A percentile compares a stretch with the other conserved stretches of the same genome.
Conservation (phyloP, 2,329 filamentous ascomycete genomes). For the Claviceps sorghi region DNA sequence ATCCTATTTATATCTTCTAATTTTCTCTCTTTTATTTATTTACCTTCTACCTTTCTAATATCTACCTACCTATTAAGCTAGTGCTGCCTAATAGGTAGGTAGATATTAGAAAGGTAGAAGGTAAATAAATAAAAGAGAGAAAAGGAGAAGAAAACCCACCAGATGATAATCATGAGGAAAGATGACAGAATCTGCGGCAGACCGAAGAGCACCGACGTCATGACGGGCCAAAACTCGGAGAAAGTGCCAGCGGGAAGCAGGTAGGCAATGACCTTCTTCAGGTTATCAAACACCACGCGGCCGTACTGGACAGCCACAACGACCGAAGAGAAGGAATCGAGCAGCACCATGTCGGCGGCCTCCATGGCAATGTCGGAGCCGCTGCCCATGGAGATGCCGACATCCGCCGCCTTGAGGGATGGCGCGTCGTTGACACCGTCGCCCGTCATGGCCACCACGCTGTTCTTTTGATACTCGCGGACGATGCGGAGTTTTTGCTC, state of each 20-base stretch:
- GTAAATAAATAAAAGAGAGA: neutral
- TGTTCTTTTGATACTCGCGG: slow-evolving; percentile 53
- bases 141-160: slow-evolving; percentile 19
- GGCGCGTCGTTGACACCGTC: slow-evolving; percentile 81
- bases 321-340: slow-evolving; percentile 59
- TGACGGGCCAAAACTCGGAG: slow-evolving; percentile 61
- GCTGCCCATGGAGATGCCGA: slow-evolving; percentile 68
- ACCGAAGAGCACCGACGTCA: slow-evolving; percentile 58
- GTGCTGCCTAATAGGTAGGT: no score
- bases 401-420: slow-evolving; percentile 63
- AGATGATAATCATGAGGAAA: slow-evolving; percentile 58
- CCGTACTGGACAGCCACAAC: slow-evolving; percentile 60
- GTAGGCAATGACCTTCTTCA: slow-evolving; percentile 60
- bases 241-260: slow-evolving; percentile 60
- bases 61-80: no score
- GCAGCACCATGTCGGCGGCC: slow-evolving; percentile 66
- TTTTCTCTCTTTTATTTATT: no score
- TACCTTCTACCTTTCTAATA: neutral
- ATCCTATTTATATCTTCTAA: neutral
- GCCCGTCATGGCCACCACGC: slow-evolving; percentile 68
- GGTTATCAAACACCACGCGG: slow-evolving; percentile 63
- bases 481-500: slow-evolving; percentile 71
- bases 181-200: slow-evolving; percentile 58
- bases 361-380: slow-evolving; percentile 74
- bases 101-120: neutral